These are phyloP conservation scores for Solanum hybrid DNA, from an alignment of 305 asterid genomes.

Conservation along the genomic window DNA sequence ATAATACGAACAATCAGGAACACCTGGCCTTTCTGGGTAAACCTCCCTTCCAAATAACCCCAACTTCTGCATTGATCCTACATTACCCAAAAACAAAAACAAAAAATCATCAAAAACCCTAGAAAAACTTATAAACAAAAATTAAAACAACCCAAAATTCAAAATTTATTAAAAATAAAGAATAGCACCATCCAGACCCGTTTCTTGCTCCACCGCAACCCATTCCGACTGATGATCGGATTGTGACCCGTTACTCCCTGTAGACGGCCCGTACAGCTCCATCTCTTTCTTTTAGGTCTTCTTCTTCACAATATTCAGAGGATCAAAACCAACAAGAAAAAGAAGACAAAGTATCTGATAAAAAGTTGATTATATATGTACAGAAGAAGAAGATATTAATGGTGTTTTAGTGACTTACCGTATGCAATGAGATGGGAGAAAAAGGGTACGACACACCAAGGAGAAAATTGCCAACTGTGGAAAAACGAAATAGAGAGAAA, in stretches of 20 bases:
- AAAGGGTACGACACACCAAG: neutral
- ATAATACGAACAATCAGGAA: slow-evolving; percentile 67
- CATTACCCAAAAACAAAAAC: slow-evolving; percentile 1
- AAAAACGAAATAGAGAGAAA: neutral
- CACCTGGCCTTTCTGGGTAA: slow-evolving; percentile 74
- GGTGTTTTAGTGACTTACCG: neutral
- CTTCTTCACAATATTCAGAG: neutral
- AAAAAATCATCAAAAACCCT: slow-evolving; percentile 7
- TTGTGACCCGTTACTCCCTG: slow-evolving; percentile 23
- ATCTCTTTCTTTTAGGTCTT: slow-evolving; percentile 12
- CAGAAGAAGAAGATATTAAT: neutral
- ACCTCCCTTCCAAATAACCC: slow-evolving; percentile 45
- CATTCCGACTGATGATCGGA: slow-evolving; percentile 41
- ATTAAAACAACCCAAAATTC: slow-evolving; percentile 1
- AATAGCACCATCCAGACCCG: slow-evolving; percentile 40
- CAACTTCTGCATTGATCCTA: slow-evolving; percentile 54
- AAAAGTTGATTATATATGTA: neutral
- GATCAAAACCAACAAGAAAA: neutral
- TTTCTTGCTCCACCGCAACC: slow-evolving; percentile 21
- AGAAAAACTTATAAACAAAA: neutral
- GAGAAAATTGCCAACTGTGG: neutral
- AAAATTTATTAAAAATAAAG: neutral
- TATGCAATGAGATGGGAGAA: neutral
- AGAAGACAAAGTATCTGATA: neutral
- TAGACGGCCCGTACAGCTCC: slow-evolving; percentile 39